Conservation (phyloP, 2,329 filamentous ascomycete species). For the Nannizziopsis barbatae region DNA sequence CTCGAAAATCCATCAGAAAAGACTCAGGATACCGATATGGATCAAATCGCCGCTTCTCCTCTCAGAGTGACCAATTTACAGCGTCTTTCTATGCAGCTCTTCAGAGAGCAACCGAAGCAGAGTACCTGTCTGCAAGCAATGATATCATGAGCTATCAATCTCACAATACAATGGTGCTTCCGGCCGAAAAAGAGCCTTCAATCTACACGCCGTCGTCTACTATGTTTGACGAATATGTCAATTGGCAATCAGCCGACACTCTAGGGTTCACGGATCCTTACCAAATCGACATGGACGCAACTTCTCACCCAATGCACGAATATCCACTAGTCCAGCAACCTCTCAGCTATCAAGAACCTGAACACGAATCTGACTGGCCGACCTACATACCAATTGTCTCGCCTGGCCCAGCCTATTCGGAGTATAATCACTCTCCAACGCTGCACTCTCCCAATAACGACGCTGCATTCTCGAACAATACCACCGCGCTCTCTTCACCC, state of each 20-base stretch:
- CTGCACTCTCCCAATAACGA: not conserved
- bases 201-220: not conserved
- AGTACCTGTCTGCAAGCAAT: not conserved
- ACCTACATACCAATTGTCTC: constrained; percentile 8
- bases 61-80: constrained; percentile 3
- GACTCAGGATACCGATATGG: constrained; percentile 20
- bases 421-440: not conserved
- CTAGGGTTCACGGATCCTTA: not conserved
- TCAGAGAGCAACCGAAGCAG: constrained; percentile 4
- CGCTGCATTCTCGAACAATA: not conserved
- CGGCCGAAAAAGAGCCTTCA: not conserved
- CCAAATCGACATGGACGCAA: not conserved
- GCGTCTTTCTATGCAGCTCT: constrained; percentile 9
- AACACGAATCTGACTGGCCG: constrained; percentile 3
- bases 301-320: not conserved
- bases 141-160: not conserved
- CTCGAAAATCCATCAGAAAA: constrained; percentile 39
- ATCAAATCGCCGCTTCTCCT: not conserved
- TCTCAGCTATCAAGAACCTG: not conserved
- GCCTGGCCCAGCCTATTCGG: constrained; percentile 1
- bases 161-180: not conserved
- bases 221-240: not conserved
- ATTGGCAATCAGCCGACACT: not conserved
- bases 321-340: not conserved
- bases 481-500: constrained; percentile 29